Evolutionary conservation across 495 filamentous ascomycete species (phyloP).

Genomic region (Glarea lozoyensis): DNA sequence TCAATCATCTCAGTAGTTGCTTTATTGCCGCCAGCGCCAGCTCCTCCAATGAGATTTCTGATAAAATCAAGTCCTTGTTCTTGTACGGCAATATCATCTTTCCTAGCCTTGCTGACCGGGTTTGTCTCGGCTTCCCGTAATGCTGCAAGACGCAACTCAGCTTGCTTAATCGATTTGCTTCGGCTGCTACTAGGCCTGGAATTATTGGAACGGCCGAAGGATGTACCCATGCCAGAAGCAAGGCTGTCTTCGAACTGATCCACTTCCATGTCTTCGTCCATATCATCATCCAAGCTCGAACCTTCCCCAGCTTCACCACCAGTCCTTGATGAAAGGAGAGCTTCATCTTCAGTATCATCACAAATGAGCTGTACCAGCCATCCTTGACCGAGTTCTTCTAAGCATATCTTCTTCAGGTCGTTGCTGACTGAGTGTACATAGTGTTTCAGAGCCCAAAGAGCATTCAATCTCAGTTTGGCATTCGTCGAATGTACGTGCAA

Average conservation of each 20-base stretch:
- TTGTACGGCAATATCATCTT: slow-evolving; percentile 77
- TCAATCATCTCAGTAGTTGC: slow-evolving; percentile 79
- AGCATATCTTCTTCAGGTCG: slow-evolving; percentile 61
- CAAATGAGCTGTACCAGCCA: slow-evolving; percentile 75
- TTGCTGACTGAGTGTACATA: slow-evolving; percentile 59
- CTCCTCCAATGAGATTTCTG: slow-evolving; percentile 75
- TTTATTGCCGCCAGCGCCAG: slow-evolving; percentile 52
- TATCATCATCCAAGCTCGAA: slow-evolving; percentile 34
- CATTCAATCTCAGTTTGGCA: slow-evolving; percentile 63
- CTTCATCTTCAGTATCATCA: slow-evolving; percentile 44
- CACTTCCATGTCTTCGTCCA: slow-evolving; percentile 58
- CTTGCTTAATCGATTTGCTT: slow-evolving; percentile 38
- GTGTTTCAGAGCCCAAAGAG: slow-evolving; percentile 90
- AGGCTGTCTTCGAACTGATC: slow-evolving; percentile 29
- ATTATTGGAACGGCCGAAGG: slow-evolving; percentile 21
- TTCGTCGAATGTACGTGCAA: slow-evolving; percentile 74
- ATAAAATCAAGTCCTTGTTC: slow-evolving; percentile 84
- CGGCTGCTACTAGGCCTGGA: slow-evolving; percentile 22
- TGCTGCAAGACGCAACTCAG: slow-evolving; percentile 37
- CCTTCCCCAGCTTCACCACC: slow-evolving; percentile 24
- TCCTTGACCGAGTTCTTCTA: slow-evolving; percentile 65
- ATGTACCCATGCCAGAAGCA: slow-evolving; percentile 30
- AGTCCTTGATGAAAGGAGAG: slow-evolving; percentile 25
- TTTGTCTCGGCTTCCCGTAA: slow-evolving; percentile 49
- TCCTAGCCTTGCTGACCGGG: slow-evolving; percentile 48